Conservation (phyloP, 139 green algal species). For the Chlamydomonas asymmetrica region DNA sequence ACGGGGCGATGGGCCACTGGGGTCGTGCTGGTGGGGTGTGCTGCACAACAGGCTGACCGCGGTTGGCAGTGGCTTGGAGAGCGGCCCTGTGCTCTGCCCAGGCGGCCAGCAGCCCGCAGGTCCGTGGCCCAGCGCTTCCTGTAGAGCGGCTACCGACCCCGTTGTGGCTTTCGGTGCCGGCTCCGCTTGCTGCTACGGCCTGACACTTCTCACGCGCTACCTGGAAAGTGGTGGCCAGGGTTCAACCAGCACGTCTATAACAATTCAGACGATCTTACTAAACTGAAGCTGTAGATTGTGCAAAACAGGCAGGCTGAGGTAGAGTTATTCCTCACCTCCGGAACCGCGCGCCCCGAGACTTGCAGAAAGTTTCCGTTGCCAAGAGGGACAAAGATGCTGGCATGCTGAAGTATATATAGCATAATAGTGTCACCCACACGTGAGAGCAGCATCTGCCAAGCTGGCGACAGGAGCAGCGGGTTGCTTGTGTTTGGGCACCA, state of each 20-base stretch:
- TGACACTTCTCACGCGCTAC: no score
- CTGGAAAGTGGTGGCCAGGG: no score
- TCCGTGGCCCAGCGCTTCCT: neutral
- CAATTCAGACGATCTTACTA: neutral
- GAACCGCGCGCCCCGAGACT: slow-evolving; percentile 49
- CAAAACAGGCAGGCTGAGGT: neutral
- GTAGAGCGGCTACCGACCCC: neutral
- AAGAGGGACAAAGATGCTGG: slow-evolving; percentile 59
- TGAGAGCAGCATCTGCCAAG: slow-evolving; percentile 58
- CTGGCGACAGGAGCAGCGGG: slow-evolving; percentile 2
- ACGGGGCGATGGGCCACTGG: no score
- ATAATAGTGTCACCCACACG: slow-evolving; percentile 70
- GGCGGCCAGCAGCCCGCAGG: neutral
- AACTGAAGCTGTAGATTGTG: neutral
- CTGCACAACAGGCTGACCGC: neutral
- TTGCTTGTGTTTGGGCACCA: slow-evolving; percentile 44
- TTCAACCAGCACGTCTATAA: neutral
- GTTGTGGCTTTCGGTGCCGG: neutral
- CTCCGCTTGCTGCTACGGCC: neutral
- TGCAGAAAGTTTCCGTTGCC: slow-evolving; percentile 65
- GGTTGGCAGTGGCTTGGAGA: neutral
- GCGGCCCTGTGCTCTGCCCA: neutral
- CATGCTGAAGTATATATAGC: slow-evolving; percentile 70
- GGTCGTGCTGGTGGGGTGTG: neutral
- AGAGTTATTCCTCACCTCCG: slow-evolving; percentile 31